These are phyloP conservation scores for Alternaria arbusti DNA, from an alignment of 2,329 filamentous ascomycete species.

Conservation along the genomic window DNA sequence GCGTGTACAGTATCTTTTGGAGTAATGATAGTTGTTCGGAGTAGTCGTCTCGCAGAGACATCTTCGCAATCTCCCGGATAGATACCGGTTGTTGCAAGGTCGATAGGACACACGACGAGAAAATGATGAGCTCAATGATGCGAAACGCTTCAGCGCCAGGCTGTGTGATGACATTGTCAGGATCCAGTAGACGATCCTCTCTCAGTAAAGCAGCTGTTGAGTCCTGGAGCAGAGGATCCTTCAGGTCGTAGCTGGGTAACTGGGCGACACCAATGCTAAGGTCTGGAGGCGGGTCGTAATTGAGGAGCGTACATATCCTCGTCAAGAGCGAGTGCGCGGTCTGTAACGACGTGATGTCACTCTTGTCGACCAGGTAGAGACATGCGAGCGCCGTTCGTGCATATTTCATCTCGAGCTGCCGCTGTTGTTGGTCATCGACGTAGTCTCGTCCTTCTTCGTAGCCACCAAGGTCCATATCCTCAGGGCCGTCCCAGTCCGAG, in stretches of 20 bases:
- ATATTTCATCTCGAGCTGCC: constrained; percentile 68
- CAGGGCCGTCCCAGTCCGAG: constrained; percentile 75
- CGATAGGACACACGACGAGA: constrained; percentile 54
- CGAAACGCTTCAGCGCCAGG: constrained; percentile 63
- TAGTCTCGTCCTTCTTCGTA: constrained; percentile 60
- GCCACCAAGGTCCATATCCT: constrained; percentile 71
- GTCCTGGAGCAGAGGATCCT: constrained; percentile 42
- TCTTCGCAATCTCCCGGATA: constrained; percentile 57
- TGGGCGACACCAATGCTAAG: constrained; percentile 51
- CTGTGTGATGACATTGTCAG: constrained; percentile 69
- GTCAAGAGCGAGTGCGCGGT: constrained; percentile 66
- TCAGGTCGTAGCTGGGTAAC: constrained; percentile 52
- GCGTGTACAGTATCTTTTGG: constrained; percentile 63
- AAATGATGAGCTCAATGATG: constrained; percentile 68
- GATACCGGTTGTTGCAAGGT: constrained; percentile 52
- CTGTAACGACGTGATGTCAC: constrained; percentile 63
- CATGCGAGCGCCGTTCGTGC: constrained; percentile 71
- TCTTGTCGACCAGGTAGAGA: constrained; percentile 70
- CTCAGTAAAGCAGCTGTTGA: constrained; percentile 44
- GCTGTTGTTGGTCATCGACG: constrained; percentile 66
- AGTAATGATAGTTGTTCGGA: constrained; percentile 69
- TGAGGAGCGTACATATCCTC: constrained; percentile 66
- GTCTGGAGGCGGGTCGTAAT: constrained; percentile 63
- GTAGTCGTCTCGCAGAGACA: constrained; percentile 68
- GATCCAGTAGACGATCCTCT: constrained; percentile 59